A percentile compares a stretch with the other conserved stretches of the same genome.
Evolutionary conservation across 176 grass and related monocot species (phyloP).

Genomic region (Triticum aestivum): IWGSC_CS_RefSeq_v2.1 NC_057798.1:812227263-812227762

Average conservation of each 20-base stretch:
- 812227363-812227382: too few relatives aligned
- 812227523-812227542: not conserved
- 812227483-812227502: not conserved
- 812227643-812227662: not conserved
- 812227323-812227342: too few relatives aligned
- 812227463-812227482: not conserved
- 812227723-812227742: not conserved
- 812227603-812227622: not conserved
- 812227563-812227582: conserved; percentile 7
- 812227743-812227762: not conserved
- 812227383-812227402: too few relatives aligned
- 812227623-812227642: not conserved
- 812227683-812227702: not conserved
- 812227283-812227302: too few relatives aligned
- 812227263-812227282: too few relatives aligned
- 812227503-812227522: not conserved
- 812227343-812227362: too few relatives aligned
- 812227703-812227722: not conserved
- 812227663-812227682: not conserved
- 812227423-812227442: not conserved
- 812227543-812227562: too few relatives aligned
- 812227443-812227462: not conserved
- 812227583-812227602: not conserved
- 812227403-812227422: too few relatives aligned
- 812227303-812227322: too few relatives aligned